Evolutionary conservation across 2,329 filamentous ascomycete species (phyloP).

Genomic region (Colletotrichum caudatum): DNA sequence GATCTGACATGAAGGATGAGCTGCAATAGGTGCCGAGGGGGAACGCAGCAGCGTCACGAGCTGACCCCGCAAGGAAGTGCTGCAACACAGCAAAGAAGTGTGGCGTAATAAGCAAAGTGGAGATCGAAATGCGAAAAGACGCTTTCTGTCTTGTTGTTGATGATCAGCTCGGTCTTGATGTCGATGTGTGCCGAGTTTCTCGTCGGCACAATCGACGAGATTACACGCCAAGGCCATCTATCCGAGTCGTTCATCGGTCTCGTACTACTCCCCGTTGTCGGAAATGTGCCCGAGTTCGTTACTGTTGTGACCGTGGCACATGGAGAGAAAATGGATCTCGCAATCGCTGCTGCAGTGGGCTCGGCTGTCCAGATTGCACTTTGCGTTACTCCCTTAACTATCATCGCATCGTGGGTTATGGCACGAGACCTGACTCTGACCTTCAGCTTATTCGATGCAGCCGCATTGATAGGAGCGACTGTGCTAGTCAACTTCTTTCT

Average conservation of each 20-base stretch:
- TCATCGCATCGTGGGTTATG: slow-evolving; percentile 70
- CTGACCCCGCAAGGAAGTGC: too few species aligned
- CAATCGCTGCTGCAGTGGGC: slow-evolving; percentile 70
- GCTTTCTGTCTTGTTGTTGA: slow-evolving; percentile 63
- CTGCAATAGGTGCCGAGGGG: too few species aligned
- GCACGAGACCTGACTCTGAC: slow-evolving; percentile 71
- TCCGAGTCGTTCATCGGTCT: slow-evolving; percentile 71
- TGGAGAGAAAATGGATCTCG: slow-evolving; percentile 72
- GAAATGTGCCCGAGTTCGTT: slow-evolving; percentile 73
- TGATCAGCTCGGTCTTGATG: slow-evolving; percentile 66
- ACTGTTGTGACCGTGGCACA: slow-evolving; percentile 70
- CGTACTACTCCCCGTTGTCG: slow-evolving; percentile 71
- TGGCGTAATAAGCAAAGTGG: too few species aligned
- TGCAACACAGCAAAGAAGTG: too few species aligned
- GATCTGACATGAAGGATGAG: too few species aligned
- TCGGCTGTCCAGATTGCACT: slow-evolving; percentile 72
- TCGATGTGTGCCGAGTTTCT: slow-evolving; percentile 72
- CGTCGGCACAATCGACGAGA: slow-evolving; percentile 68
- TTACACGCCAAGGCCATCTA: slow-evolving; percentile 62
- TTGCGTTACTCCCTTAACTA: slow-evolving; percentile 70
- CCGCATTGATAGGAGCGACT: slow-evolving; percentile 77
- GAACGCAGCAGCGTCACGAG: too few species aligned
- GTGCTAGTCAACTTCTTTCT: slow-evolving; percentile 81
- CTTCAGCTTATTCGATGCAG: slow-evolving; percentile 81
- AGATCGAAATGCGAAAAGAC: slow-evolving; percentile 40